Base-by-base conservation (phyloP, 352 stramenopile genomes). In the Phytophthora citricola region DNA sequence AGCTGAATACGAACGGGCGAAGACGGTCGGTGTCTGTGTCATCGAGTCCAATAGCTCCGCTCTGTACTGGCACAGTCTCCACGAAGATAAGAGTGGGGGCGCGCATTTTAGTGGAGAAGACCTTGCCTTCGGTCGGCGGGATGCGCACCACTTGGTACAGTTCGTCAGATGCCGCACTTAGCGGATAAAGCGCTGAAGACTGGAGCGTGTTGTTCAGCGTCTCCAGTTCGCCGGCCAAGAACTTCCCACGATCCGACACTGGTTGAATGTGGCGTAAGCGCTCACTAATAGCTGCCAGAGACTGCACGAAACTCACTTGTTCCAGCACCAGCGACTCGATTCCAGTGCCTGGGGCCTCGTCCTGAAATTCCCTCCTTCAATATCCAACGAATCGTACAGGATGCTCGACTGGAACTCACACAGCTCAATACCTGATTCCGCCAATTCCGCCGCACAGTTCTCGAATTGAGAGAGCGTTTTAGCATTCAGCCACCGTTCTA, bases 61-160 rank as follows among this genome's bases (percentile, higher is more conserved):
- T 76, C 58, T 90, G 71, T 8, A 93, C 75, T 36, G 83, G 83
- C 24, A 92, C 71, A 11, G 78, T 85, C 54, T 93, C 85, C 1
- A 93, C 70, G 47, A 92, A 92, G 39, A 93, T 88, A 14, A 93
- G 63, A 31, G 85, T 93, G 11, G 85, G 85, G 3, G 85, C 85
- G 17, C 85, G 83, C 81, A 91, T 91, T 72, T 93, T 93, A 8
- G 85, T 93, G n/a, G 85, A 90, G 32, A 93, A 93, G 14, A 93
- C 85, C 62, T 91, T 93, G 49, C 85, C 85, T 78, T 93, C 85
- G 8, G 63, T 87, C 7, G 82, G 83, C 27, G 85, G 82, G 26
- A 93, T 85, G 6, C 85, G 81, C 17, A 93, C 62, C 6, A 93
- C 85, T 70, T 87, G 83, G 55, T 85, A 88, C 22, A 93, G 55